These are phyloP conservation scores for Tylopilus balloui DNA, from an alignment of 768 basidiomycete species.

Conservation along the genomic window DNA sequence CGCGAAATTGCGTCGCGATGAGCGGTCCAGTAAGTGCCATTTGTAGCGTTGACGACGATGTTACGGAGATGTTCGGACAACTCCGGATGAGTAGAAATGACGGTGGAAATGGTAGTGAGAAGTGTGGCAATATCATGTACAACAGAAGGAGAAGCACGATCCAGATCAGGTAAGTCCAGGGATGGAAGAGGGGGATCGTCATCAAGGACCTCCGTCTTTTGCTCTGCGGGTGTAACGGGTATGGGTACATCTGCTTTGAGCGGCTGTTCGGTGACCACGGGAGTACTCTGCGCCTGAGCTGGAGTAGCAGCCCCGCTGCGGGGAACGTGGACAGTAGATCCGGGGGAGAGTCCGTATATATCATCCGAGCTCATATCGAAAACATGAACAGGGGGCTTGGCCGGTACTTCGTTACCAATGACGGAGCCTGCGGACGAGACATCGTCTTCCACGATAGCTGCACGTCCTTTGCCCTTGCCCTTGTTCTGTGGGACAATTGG, in stretches of 20 bases:
- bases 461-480: conserved; percentile 44
- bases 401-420: conserved; percentile 37
- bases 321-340: conserved; percentile 14
- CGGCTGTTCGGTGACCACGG: conserved; percentile 30
- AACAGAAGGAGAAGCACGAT: conserved; percentile 41
- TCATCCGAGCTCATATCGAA: conserved; percentile 36
- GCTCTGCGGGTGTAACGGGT: conserved; percentile 4
- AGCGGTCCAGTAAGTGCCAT: conserved; percentile 64
- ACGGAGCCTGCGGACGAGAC: conserved; percentile 42
- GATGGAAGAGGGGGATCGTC: conserved; percentile 52
- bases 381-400: conserved; percentile 63
- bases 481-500: conserved; percentile 32
- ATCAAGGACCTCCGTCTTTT: conserved; percentile 12
- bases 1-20: conserved; percentile 59
- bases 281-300: conserved; percentile 39
- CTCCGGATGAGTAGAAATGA: conserved; percentile 65
- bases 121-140: conserved; percentile 62
- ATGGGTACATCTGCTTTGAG: conserved; percentile 13
- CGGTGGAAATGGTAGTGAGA: conserved; percentile 49
- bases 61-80: conserved; percentile 63
- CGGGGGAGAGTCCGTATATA: conserved; percentile 19
- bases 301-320: conserved; percentile 26
- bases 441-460: conserved; percentile 29
- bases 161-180: conserved; percentile 32
- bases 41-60: conserved; percentile 56